Conservation (phyloP, 768 basidiomycete genomes). For the Boletus rubroflammeus region DNA sequence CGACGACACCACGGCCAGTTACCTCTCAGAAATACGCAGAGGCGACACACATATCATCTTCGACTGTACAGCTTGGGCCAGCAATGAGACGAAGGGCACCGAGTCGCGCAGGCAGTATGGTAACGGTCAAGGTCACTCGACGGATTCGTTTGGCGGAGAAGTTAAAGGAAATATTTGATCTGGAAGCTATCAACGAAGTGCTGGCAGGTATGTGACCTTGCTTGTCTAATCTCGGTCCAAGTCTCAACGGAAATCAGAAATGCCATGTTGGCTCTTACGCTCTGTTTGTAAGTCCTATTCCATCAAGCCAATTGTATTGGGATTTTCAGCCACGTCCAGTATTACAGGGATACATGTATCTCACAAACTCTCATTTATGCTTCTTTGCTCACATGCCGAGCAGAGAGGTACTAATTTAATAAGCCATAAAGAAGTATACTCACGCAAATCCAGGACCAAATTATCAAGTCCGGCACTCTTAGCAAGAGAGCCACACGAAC, state of each 20-base stretch:
- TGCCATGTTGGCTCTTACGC: slow-evolving; percentile 91
- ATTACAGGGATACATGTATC: slow-evolving; percentile 95
- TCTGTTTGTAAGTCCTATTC: slow-evolving; percentile 68
- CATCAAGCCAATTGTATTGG: not conserved
- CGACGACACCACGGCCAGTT: slow-evolving; percentile 42
- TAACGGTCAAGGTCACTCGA: slow-evolving; percentile 67
- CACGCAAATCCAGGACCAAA: slow-evolving; percentile 62
- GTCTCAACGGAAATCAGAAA: slow-evolving; percentile 48
- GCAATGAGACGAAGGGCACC: slow-evolving; percentile 21
- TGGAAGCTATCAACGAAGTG: slow-evolving; percentile 81
- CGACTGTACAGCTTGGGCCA: slow-evolving; percentile 16
- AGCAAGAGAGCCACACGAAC: slow-evolving; percentile 86
- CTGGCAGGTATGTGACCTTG: slow-evolving; percentile 56
- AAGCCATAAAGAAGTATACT: slow-evolving; percentile 1
- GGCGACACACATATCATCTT: not conserved
- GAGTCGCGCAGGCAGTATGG: slow-evolving; percentile 58
- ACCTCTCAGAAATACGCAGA: slow-evolving; percentile 16
- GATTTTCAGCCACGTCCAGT: slow-evolving; percentile 43
- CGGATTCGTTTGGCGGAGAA: slow-evolving; percentile 80
- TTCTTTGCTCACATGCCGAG: slow-evolving; percentile 96
- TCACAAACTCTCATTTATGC: slow-evolving; percentile 90
- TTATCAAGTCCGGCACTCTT: slow-evolving; percentile 88
- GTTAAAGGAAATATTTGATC: slow-evolving; percentile 81
- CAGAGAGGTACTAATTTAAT: slow-evolving; percentile 59
- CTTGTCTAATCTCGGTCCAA: not conserved